Percentiles rank a stretch among this genome's conserved stretches.
These are phyloP conservation scores for Talaromyces sp. DNA, from an alignment of 2,329 filamentous ascomycete genomes.

Conservation along the genomic window DNA sequence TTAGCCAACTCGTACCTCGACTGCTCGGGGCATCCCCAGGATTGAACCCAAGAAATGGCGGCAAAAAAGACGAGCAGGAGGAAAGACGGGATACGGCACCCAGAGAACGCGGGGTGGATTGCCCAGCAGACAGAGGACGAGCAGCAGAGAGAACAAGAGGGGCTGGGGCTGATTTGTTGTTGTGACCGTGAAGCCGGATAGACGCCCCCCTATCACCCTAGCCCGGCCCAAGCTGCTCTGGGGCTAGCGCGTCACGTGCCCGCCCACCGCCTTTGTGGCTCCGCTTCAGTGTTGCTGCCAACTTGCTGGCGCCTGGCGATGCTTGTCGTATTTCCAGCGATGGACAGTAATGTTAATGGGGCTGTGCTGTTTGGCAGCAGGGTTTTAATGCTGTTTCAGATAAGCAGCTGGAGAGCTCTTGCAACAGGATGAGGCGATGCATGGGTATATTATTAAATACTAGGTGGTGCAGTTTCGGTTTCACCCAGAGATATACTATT, in stretches of 20 bases:
- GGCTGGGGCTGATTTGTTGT: slow-evolving; percentile 4
- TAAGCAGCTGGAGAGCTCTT: background rate
- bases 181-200: background rate
- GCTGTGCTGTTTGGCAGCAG: background rate
- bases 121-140: background rate
- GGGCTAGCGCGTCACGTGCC: background rate
- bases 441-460: background rate
- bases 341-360: background rate
- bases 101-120: background rate
- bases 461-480: background rate
- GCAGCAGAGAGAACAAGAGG: background rate
- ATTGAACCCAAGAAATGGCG: background rate
- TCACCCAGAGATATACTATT: background rate
- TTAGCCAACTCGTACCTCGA: slow-evolving; percentile 16
- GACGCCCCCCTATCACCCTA: background rate
- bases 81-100: background rate
- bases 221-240: background rate
- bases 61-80: background rate
- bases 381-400: background rate
- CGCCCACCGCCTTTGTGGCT: background rate
- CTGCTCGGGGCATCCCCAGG: background rate
- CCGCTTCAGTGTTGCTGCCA: too few species aligned
- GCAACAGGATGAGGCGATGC: background rate
- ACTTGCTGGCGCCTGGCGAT: background rate
- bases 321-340: background rate